Percentiles rank a stretch among this genome's conserved stretches.
Conservation (phyloP, 2,329 filamentous ascomycete species). For the Cadophora sp. region DNA sequence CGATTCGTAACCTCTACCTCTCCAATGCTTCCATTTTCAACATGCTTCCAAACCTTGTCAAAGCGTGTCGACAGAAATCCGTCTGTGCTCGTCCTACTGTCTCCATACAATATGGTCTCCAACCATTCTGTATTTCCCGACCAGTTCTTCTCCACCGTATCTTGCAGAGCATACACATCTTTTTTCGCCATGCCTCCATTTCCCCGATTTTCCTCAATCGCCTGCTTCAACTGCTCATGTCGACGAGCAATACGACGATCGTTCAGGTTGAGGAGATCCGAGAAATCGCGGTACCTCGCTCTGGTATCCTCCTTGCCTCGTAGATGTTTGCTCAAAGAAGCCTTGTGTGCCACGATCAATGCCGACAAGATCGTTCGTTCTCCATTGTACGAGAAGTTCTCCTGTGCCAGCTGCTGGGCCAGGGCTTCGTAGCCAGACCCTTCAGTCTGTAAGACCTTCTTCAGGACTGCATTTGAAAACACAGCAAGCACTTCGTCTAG, state of each 20-base stretch:
- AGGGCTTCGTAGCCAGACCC: conserved; percentile 53
- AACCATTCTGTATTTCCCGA: conserved; percentile 78
- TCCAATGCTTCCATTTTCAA: conserved; percentile 63
- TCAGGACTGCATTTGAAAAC: conserved; percentile 85
- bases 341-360: conserved; percentile 76
- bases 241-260: conserved; percentile 62
- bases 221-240: conserved; percentile 52
- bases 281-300: conserved; percentile 67
- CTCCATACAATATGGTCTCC: conserved; percentile 72
- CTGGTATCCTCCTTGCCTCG: conserved; percentile 65
- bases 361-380: conserved; percentile 64
- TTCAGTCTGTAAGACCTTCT: conserved; percentile 63
- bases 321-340: conserved; percentile 65
- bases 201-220: conserved; percentile 40
- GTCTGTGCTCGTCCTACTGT: conserved; percentile 61
- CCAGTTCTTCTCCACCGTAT: conserved; percentile 75
- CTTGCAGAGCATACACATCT: conserved; percentile 57
- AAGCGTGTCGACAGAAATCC: conserved; percentile 72
- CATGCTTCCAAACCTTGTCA: conserved; percentile 72
- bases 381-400: conserved; percentile 63
- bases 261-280: conserved; percentile 68
- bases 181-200: conserved; percentile 30
- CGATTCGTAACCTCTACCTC: conserved; percentile 58
- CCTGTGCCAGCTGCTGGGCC: conserved; percentile 62
- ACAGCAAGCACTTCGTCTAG: conserved; percentile 84